Conservation (phyloP, 2,329 filamentous ascomycete genomes). For the Microdochium nivale region DNA sequence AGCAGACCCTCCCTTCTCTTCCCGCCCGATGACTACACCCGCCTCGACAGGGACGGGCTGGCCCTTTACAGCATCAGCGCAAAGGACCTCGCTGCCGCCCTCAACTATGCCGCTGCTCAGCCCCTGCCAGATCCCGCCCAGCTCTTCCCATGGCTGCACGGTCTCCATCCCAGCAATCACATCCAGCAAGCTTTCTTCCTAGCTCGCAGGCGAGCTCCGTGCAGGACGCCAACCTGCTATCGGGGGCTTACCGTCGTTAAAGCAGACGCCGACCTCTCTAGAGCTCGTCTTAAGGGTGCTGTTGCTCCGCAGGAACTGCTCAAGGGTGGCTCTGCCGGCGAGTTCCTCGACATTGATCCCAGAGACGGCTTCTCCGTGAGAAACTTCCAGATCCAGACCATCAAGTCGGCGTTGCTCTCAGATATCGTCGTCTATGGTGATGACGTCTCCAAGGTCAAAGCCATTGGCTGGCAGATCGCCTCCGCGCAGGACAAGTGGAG, state of each 20-base stretch:
- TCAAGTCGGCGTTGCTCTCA: constrained; percentile 78
- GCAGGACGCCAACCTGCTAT: constrained; percentile 66
- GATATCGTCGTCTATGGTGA: constrained; percentile 92
- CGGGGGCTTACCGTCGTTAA: constrained; percentile 82
- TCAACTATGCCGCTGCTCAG: constrained; percentile 70
- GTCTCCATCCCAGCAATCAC: constrained; percentile 79
- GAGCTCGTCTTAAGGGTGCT: constrained; percentile 76
- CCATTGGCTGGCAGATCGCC: constrained; percentile 61
- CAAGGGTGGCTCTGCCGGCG: constrained; percentile 35
- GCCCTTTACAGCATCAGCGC: constrained; percentile 67
- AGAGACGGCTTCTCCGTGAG: constrained; percentile 87
- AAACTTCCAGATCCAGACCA: constrained; percentile 93
- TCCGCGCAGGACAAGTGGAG: constrained; percentile 71
- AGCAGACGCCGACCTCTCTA: constrained; percentile 69
- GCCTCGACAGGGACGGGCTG: constrained; percentile 41
- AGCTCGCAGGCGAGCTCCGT: constrained; percentile 61
- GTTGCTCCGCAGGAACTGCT: constrained; percentile 76
- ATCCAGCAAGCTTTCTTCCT: constrained; percentile 87
- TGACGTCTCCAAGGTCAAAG: constrained; percentile 49
- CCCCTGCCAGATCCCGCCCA: constrained; percentile 75
- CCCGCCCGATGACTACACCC: constrained; percentile 58
- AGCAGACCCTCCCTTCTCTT: constrained; percentile 62
- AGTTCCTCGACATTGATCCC: constrained; percentile 80
- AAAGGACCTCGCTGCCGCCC: constrained; percentile 57
- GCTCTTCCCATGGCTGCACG: constrained; percentile 95